phyloP scores from a whole-genome alignment of 345 rosid genomes.

The Acer yangbiense region DNA sequence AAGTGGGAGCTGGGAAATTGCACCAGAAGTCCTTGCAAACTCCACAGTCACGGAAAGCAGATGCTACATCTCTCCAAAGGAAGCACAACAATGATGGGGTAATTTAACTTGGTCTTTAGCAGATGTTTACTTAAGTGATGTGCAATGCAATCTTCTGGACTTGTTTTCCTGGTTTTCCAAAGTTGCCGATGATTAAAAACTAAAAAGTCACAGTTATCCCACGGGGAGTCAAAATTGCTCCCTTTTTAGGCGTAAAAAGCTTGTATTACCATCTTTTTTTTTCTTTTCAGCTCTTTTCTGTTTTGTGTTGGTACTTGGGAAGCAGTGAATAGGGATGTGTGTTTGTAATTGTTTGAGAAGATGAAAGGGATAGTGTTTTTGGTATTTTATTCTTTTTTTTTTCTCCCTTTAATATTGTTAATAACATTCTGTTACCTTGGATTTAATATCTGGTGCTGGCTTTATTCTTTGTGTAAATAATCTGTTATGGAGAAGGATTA shows the following conservation, averaged over 20 bases:
- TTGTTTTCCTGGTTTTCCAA: constrained; percentile 19
- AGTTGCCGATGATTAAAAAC: constrained; percentile 16
- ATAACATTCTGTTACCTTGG: constrained; percentile 15
- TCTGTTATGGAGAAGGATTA: not conserved
- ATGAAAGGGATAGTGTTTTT: constrained; percentile 23
- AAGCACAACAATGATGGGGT: constrained; percentile 33
- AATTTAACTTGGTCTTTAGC: constrained; percentile 21
- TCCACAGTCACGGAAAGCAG: constrained; percentile 55
- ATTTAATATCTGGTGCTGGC: constrained; percentile 34
- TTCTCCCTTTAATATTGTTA: constrained; percentile 14
- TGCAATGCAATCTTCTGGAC: constrained; percentile 10
- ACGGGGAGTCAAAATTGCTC: constrained; percentile 24
- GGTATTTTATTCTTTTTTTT: constrained; percentile 15
- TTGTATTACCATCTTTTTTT: constrained; percentile 11
- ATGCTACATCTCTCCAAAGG: constrained; percentile 50
- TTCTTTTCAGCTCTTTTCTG: not conserved
- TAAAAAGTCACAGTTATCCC: constrained; percentile 4
- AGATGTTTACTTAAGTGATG: constrained; percentile 9
- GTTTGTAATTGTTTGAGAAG: constrained; percentile 43
- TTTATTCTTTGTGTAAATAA: constrained; percentile 45
- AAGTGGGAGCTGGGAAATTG: constrained; percentile 81
- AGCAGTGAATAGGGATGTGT: constrained; percentile 22
- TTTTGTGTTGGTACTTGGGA: constrained; percentile 15
- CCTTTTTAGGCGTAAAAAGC: constrained; percentile 19
- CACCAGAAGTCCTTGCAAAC: constrained; percentile 51